These are phyloP conservation scores for Blastocystis sp. DNA, from an alignment of 352 stramenopile genomes.

Conservation along the genomic window DNA sequence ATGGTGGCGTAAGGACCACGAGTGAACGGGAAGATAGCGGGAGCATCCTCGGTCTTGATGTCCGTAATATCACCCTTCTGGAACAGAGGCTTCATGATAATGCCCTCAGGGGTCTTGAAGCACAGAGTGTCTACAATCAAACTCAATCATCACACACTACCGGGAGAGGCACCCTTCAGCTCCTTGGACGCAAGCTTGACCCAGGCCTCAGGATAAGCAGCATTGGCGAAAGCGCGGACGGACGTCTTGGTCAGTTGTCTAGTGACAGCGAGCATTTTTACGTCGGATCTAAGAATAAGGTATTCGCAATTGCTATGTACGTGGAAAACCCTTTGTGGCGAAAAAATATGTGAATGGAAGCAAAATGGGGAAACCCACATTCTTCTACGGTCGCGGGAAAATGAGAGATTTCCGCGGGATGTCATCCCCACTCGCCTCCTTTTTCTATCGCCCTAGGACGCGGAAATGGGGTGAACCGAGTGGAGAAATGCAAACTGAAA, in stretches of 20 bases:
- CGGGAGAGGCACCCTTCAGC: constrained; percentile 28
- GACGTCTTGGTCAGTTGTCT: constrained; percentile 39
- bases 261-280: constrained; percentile 41
- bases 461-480: too few relatives aligned
- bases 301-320: too few relatives aligned
- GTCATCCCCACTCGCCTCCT: neutral
- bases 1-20: constrained; percentile 87
- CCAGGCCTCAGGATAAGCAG: constrained; percentile 37
- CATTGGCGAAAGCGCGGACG: constrained; percentile 14
- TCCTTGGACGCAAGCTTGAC: constrained; percentile 34
- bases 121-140: constrained; percentile 62
- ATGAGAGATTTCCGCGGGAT: neutral
- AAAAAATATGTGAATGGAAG: constrained; percentile 48
- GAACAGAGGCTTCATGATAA: constrained; percentile 86
- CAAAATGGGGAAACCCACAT: neutral
- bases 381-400: constrained; percentile 26
- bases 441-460: neutral
- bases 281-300: neutral
- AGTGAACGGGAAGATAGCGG: constrained; percentile 74
- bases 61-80: constrained; percentile 70
- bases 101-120: constrained; percentile 76
- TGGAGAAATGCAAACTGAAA: too few relatives aligned
- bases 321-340: too few relatives aligned
- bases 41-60: constrained; percentile 56
- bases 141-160: neutral